These are phyloP conservation scores for Pseudogymnoascus sp. DNA, from an alignment of 2,329 filamentous ascomycete species.

Conservation along the genomic window DNA sequence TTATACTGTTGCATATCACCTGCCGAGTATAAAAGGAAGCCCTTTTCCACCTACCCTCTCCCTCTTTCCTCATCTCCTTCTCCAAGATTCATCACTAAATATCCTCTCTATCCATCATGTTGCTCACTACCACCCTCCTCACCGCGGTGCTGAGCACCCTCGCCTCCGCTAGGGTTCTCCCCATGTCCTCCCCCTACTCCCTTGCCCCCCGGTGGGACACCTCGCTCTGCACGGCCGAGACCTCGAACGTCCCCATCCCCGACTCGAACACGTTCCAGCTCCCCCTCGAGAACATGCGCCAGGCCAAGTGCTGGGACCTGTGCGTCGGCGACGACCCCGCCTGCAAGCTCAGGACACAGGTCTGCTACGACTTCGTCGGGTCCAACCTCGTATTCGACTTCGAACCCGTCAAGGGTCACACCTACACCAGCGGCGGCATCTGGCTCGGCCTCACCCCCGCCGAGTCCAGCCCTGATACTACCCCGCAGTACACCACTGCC, in stretches of 20 bases:
- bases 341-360: not conserved
- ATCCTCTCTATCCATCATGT: not conserved
- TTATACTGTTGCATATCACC: not conserved
- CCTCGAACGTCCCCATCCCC: not conserved
- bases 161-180: not conserved
- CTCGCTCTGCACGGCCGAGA: not conserved
- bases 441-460: not conserved
- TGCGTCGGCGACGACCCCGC: not conserved
- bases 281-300: not conserved
- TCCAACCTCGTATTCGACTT: not conserved
- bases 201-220: not conserved
- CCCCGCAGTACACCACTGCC: not conserved
- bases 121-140: not conserved
- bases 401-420: not conserved
- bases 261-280: not conserved
- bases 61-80: not conserved
- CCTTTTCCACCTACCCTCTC: not conserved
- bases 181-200: not conserved
- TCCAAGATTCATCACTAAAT: not conserved
- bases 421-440: not conserved
- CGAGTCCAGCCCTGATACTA: not conserved
- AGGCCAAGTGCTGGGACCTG: not conserved
- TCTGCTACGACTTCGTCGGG: not conserved
- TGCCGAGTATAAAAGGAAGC: not conserved
- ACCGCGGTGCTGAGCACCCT: not conserved